These are phyloP conservation scores for Lasiosphaeriaceae sp. DNA, from an alignment of 495 filamentous ascomycete genomes.

Conservation along the genomic window DNA sequence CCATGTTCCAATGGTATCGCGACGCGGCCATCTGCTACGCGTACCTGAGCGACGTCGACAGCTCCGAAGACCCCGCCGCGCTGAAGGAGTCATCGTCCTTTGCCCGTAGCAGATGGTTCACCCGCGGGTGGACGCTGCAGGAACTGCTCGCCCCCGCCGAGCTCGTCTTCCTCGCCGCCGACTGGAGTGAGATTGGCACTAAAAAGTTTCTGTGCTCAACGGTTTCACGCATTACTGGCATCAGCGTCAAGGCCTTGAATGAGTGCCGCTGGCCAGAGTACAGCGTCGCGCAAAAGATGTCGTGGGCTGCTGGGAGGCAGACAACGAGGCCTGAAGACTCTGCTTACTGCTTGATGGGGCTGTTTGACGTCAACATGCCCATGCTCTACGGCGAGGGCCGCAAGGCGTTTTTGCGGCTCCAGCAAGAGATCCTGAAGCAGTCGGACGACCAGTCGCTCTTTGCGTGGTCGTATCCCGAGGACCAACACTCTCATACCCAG, in stretches of 20 bases:
- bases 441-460: constrained; percentile 2
- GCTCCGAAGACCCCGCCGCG: no score
- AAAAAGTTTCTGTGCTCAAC: not conserved
- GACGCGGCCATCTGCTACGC: constrained; percentile 28
- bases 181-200: no score
- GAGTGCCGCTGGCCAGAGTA: not conserved
- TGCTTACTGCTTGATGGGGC: constrained; percentile 4
- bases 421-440: constrained; percentile 6
- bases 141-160: no score
- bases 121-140: no score
- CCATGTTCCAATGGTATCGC: constrained; percentile 9
- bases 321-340: constrained; percentile 7
- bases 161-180: no score
- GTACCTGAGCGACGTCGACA: constrained; percentile 25
- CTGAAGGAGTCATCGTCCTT: no score
- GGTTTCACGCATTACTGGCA: not conserved
- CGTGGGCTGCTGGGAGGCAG: constrained; percentile 4
- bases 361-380: constrained; percentile 11
- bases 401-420: constrained; percentile 3
- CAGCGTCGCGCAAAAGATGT: constrained; percentile 7
- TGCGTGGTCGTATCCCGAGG: not conserved
- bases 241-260: not conserved
- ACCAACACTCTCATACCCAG: not conserved
- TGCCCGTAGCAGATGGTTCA: no score
- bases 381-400: constrained; percentile 10